Conservation (phyloP, 2,329 filamentous ascomycete genomes). For the Fusarium sarcochroum region DNA sequence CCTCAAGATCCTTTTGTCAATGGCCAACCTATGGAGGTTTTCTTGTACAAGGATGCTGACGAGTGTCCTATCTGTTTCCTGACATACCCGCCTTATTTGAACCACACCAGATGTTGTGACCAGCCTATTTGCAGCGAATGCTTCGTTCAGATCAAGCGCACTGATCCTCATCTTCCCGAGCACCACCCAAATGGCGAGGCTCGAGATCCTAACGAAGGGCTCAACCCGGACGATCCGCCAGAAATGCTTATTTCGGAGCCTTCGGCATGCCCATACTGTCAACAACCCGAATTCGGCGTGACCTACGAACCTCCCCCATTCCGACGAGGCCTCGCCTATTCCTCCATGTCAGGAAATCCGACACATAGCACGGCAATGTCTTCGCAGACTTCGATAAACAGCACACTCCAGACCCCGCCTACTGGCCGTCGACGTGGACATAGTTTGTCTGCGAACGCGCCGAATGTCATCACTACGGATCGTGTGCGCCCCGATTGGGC, state of each 20-base stretch:
- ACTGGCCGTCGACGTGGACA: constrained; percentile 64
- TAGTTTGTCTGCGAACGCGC: constrained; percentile 83
- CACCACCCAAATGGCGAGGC: constrained; percentile 69
- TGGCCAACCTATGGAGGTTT: constrained; percentile 93
- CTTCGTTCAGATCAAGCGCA: constrained; percentile 97
- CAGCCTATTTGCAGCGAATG: constrained; percentile 98
- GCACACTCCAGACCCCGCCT: constrained; percentile 61
- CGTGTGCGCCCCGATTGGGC: constrained; percentile 95
- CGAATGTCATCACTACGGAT: constrained; percentile 92
- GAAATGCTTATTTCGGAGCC: constrained; percentile 89
- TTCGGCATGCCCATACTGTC: constrained; percentile 93
- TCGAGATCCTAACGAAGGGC: constrained; percentile 54
- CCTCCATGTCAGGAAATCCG: constrained; percentile 59
- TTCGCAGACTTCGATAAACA: constrained; percentile 84
- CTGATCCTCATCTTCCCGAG: constrained; percentile 91
- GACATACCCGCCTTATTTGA: constrained; percentile 94
- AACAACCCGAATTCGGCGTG: constrained; percentile 95
- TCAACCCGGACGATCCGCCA: constrained; percentile 64
- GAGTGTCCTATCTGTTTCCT: constrained; percentile 98
- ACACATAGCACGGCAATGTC: constrained; percentile 80
- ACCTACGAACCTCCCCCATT: constrained; percentile 93
- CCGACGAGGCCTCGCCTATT: constrained; percentile 83
- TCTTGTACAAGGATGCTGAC: constrained; percentile 88
- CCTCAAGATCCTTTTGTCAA: constrained; percentile 90
- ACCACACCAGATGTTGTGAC: constrained; percentile 94